Evolutionary conservation across 2,329 filamentous ascomycete genomes (phyloP), one percentile per base, ranked within the genome.

Genomic region (Neofusicoccum sp.): DNA sequence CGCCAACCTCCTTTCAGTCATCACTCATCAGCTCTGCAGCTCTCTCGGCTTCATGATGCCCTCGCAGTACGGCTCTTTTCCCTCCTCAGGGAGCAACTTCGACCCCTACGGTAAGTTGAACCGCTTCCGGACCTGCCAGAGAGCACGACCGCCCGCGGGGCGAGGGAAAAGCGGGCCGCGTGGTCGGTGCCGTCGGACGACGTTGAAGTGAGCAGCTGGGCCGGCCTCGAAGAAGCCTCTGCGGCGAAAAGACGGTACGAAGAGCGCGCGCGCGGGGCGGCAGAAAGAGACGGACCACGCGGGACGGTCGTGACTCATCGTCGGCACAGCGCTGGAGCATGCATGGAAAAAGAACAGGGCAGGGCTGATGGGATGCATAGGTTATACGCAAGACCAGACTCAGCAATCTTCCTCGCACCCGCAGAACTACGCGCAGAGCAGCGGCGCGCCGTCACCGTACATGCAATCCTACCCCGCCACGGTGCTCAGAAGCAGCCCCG

Each of bases 41-140:
- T 72, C 71, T 62, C 67, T 75, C 66, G 73, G 70, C 58, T 75
- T 70, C 63, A 73, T 75, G 69, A 74, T 75, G 63, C 70, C 74
- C 66, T 68, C 72, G 62, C 75, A 74, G 61, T 75, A 75, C 66
- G 69, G 69, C 63, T 62, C 63, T 33, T 68, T 73, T 65, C 69
- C 71, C 61, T 68, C 75, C 40, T 75, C 73, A 61, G 69, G 69
- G 40, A 47, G 38, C 38, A 60, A 30, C 41, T 61, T 60, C 38
- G 51, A 63, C 20, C 33, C 51, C 20, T 63, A 62, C 16, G 58
- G 64, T 66, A 51, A 61, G 63, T 61, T 48, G 41, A 40, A 16
- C 36, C 28, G 33, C 33, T 26, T 49, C 8, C 51, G 51, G 51
- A 43, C 34, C 33, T 40, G 34, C 48, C 24, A 20, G 16, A 34